Evolutionary conservation across 225 moss, liverwort and hornwort genomes (phyloP).

Genomic region (Rhytidiadelphus loreus): DNA sequence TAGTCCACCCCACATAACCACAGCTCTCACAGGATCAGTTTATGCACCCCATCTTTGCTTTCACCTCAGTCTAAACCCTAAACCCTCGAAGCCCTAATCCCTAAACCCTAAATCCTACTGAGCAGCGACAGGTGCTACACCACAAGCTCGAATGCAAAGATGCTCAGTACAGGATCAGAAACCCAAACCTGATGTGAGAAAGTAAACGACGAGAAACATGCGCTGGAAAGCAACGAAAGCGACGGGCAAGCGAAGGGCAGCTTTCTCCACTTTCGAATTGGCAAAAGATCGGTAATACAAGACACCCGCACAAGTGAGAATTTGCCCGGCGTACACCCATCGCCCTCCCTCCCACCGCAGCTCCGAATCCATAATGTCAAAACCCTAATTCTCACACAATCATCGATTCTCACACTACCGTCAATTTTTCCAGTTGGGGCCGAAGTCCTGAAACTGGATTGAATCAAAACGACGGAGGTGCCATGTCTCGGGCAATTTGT

Average conservation of each 20-base stretch:
- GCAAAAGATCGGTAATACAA: constrained; percentile 3
- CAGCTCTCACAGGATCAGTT: background rate
- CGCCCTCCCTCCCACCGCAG: constrained; percentile 41
- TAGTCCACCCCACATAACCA: background rate
- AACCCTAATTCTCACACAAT: background rate
- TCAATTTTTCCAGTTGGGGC: background rate
- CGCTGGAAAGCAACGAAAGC: constrained; percentile 34
- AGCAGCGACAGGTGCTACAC: background rate
- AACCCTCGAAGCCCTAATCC: background rate
- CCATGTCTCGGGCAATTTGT: background rate
- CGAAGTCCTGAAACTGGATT: background rate
- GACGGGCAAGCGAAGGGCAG: constrained; percentile 3
- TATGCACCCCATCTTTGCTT: background rate
- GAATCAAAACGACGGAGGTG: background rate
- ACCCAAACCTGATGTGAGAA: constrained; percentile 30
- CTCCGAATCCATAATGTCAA: constrained; percentile 20
- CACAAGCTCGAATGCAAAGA: background rate
- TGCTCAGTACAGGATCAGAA: background rate
- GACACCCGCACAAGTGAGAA: constrained; percentile 16
- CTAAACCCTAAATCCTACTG: background rate
- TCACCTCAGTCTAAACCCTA: background rate
- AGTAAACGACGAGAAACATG: constrained; percentile 13
- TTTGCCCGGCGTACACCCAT: constrained; percentile 39
- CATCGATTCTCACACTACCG: background rate
- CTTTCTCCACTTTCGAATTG: constrained; percentile 1